phyloP scores from a whole-genome alignment of 108 stramenopile genomes.

The Cylindrotheca closterium region DNA sequence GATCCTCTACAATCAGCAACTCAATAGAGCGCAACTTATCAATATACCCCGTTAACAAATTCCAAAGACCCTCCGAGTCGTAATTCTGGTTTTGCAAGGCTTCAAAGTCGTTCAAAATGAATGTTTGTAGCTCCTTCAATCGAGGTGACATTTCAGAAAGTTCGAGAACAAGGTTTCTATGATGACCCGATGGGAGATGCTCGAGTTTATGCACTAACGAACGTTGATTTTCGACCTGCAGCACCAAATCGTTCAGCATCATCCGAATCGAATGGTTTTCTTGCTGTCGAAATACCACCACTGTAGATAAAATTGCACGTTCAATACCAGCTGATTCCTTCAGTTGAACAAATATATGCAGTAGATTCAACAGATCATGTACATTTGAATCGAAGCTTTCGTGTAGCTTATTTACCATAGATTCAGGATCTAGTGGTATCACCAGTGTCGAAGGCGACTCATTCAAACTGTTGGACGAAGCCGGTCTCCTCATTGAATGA shows the following conservation, averaged over 20 bases:
- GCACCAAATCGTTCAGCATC: conserved; percentile 60
- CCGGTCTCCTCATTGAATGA: not conserved
- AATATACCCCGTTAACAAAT: conserved; percentile 62
- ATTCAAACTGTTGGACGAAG: not conserved
- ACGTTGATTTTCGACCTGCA: conserved; percentile 73
- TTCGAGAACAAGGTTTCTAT: conserved; percentile 40
- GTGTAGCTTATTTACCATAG: not conserved
- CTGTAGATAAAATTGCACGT: conserved; percentile 50
- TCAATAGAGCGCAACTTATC: conserved; percentile 69
- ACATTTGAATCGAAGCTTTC: not conserved
- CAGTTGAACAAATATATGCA: conserved; percentile 53
- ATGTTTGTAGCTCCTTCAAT: conserved; percentile 23
- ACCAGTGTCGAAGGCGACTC: not conserved
- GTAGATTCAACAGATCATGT: conserved; percentile 36
- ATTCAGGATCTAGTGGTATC: not conserved
- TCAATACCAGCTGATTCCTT: conserved; percentile 76
- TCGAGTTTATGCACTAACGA: conserved; percentile 39
- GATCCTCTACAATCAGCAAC: conserved; percentile 63
- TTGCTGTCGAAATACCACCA: conserved; percentile 35
- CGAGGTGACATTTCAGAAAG: conserved; percentile 14
- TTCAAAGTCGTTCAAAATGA: conserved; percentile 32
- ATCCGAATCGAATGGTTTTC: conserved; percentile 27
- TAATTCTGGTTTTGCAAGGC: conserved; percentile 30
- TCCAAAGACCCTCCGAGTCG: conserved; percentile 55
- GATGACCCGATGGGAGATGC: conserved; percentile 37